Conservation (phyloP, 176 grass and related monocot species). For the Neostapfia colusana region DNA sequence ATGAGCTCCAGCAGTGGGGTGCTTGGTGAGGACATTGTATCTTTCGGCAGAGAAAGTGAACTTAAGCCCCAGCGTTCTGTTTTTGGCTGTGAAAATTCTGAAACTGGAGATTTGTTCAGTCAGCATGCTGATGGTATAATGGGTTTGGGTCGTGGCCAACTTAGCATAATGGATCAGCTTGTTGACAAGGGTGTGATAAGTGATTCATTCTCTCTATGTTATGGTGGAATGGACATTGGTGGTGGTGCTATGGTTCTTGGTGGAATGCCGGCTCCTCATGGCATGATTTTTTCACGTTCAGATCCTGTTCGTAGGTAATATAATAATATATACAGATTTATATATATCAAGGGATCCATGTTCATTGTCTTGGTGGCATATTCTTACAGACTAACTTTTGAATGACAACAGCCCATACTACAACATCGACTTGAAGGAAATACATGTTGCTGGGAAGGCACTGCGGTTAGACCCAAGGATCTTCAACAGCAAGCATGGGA, state of each 20-base stretch:
- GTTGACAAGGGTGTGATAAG: constrained; percentile 83
- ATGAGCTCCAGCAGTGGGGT: constrained; percentile 99
- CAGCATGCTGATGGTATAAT: constrained; percentile 99
- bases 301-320: constrained; percentile 83
- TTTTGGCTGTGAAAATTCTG: constrained; percentile 98
- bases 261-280: constrained; percentile 58
- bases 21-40: constrained; percentile 79
- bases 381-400: constrained; percentile 55
- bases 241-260: constrained; percentile 97
- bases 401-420: constrained; percentile 95
- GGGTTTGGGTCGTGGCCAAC: constrained; percentile 85
- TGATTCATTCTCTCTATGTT: constrained; percentile 97
- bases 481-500: constrained; percentile 74
- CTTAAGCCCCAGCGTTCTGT: constrained; percentile 83
- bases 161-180: constrained; percentile 99
- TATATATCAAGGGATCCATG: not conserved
- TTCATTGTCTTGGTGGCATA: constrained; percentile 29
- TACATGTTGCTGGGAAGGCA: constrained; percentile 82
- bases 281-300: constrained; percentile 78
- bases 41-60: constrained; percentile 80
- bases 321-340: constrained; percentile 47
- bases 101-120: constrained; percentile 96
- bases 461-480: constrained; percentile 67
- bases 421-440: constrained; percentile 97
- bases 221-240: constrained; percentile 98